Conservation (phyloP, 208 protist genomes). For the Trypanosomatidae sp. region DNA sequence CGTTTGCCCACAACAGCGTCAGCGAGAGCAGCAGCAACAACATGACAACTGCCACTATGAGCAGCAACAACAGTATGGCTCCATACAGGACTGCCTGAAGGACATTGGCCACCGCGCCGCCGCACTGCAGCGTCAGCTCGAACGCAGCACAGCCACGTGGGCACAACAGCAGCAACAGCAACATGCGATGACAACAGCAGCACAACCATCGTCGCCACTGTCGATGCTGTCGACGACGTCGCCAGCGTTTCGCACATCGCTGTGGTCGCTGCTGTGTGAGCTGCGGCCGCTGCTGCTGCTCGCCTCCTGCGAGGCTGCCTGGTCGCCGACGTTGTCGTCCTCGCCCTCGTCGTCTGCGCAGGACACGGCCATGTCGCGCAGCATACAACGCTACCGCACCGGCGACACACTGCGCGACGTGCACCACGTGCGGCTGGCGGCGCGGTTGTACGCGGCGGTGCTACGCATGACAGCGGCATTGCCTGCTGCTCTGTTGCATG, state of each 20-base stretch:
- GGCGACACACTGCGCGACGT: conserved; percentile 11
- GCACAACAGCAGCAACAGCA: too few species aligned
- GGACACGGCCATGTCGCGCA: too few species aligned
- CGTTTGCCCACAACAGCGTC: too few species aligned
- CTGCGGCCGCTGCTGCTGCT: conserved; percentile 43
- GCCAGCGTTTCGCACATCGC: conserved; percentile 3
- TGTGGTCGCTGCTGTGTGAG: conserved; percentile 42
- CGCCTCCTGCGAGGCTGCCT: not conserved
- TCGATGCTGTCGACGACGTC: not conserved
- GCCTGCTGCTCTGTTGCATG: conserved; percentile 27
- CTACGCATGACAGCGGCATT: conserved; percentile 22
- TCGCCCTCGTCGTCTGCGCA: too few species aligned
- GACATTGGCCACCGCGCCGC: conserved; percentile 20
- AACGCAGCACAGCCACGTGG: too few species aligned
- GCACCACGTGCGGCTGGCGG: conserved; percentile 19
- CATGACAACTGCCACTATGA: too few species aligned
- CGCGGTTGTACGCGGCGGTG: conserved; percentile 43
- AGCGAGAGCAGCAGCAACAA: too few species aligned
- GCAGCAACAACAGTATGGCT: too few species aligned
- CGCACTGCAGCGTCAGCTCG: conserved; percentile 6
- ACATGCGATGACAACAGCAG: too few species aligned
- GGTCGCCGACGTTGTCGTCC: not conserved
- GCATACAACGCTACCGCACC: conserved; percentile 6
- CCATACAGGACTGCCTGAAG: conserved; percentile 10
- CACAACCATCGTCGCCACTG: too few species aligned